Evolutionary conservation across 73 alveolate species (phyloP), one percentile per base, ranked within the genome.

Genomic region (Tetrahymena borealis): DNA sequence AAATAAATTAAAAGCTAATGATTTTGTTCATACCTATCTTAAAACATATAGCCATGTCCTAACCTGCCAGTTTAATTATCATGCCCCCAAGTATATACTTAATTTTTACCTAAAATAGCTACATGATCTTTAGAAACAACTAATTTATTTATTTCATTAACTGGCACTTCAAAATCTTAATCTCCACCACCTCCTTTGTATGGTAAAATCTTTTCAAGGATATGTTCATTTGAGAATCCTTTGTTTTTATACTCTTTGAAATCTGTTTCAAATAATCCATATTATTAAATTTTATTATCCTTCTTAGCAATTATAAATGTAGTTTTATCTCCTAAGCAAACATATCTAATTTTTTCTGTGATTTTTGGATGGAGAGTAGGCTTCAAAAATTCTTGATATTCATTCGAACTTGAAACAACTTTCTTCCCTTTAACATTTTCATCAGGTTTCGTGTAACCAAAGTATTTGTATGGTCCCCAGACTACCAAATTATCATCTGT

Each of bases 21-120:
- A 24, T 4, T 2, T 8, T n/a, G 7, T 18, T 60, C 28, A 24
- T 60, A 60, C 85, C 37, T 18, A 60, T 60, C 85, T n/a, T 60
- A 24, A 60, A 93, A 93, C 91, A 79, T 92, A 85, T 93, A 93
- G n/a, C 95, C 95, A 78, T 79, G 78, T 60, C 95, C 95, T 40
- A 93, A 93, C 79, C 95, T 93, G 16, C 95, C 95, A 31, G 95
- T 93, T 92, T 79, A 39, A 32, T 92, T 92, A 40, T 93, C 95
- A 85, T 32, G 43, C 7, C 95, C 95, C 95, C 95, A 93, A 28
- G 95, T 60, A 77, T 60, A 93, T 18, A 93, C 78, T 39, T 93
- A 60, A 35, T 60, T 60, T 6, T 60, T 60, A 18, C 85, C 85
- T 24, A 60, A 24, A 4, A 60, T 35, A 2, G 85, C 85, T 4